Base-by-base conservation (phyloP, 2,329 filamentous ascomycete species). In the Pseudogymnoascus sp. region DNA sequence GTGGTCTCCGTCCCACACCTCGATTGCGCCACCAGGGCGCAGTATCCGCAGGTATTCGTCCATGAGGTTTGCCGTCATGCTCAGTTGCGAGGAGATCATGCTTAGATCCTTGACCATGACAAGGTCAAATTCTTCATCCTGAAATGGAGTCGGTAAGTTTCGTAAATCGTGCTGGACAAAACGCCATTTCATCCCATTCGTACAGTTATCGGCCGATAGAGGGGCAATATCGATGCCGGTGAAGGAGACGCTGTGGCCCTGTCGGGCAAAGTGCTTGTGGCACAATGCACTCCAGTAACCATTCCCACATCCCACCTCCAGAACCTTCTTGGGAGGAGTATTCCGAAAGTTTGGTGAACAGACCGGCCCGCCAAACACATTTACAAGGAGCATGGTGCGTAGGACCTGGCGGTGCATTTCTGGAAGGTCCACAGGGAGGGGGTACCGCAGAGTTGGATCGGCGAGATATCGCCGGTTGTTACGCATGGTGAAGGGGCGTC, bases 241-340 rank as follows among this genome's bases (percentile, higher is more conserved):
- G 71, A 95, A 96, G 4, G 84, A 83, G 20, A 95, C 86, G 4
- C 80, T 75, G 69, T 88, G 81, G 12, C 90, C 90, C 61, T 82
- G 79, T 57, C 83, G 80, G 61, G 82, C 80, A 70, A 92, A 90
- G 74, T 90, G 88, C 36, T 90, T 84, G 72, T 96, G 88, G 72
- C 90, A 95, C 78, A 91, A 86, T 74, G 89, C 87, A 67, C 89
- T 92, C 92, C 92, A 97, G 71, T 95, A 89, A 22, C 85, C 93
- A 18, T 88, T 88, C 15, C 92, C 92, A 73, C 93, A 97, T 30
- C 87, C 91, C 35, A 97, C 75, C 70, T 97, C 93, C 22, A 97
- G 80, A 28, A 97, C 87, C 65, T 85, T 86, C 68, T 81, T 81
- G 0, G 92, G 92, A 18, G 89, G 86, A 53, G 84, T 83, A 64